Evolutionary conservation across 2,329 filamentous ascomycete species (phyloP).

Genomic region (Paecilomyces fulvus): DNA sequence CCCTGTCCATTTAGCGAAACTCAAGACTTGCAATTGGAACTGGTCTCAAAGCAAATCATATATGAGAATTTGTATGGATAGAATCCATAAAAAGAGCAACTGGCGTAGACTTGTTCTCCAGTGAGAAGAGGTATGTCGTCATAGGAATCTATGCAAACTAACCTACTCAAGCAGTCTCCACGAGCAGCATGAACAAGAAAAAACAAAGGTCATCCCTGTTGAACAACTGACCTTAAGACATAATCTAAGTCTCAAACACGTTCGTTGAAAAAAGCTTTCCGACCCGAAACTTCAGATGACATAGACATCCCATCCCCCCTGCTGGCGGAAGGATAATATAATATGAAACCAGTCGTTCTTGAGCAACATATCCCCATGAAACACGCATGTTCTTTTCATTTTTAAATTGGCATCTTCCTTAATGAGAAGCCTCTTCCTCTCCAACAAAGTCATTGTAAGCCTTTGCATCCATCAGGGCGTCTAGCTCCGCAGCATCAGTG

Average conservation of each 20-base stretch:
- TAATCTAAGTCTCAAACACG: conserved; percentile 10
- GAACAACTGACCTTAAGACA: conserved; percentile 10
- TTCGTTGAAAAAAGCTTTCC: conserved; percentile 15
- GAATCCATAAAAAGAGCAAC: neutral
- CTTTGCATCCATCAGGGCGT: conserved; percentile 66
- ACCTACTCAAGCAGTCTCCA: neutral
- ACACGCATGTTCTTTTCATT: neutral
- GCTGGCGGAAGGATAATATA: neutral
- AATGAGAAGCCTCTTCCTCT: conserved; percentile 30
- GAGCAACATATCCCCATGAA: neutral
- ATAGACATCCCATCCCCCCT: neutral
- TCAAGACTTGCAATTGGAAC: neutral
- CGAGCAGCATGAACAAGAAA: neutral
- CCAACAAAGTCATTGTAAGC: conserved; percentile 68
- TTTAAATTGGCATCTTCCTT: neutral
- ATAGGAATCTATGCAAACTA: neutral
- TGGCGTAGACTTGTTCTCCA: neutral
- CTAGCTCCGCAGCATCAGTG: conserved; percentile 59
- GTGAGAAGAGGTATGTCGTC: neutral
- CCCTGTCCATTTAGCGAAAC: neutral
- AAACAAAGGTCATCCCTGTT: conserved; percentile 11
- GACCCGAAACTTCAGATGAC: neutral
- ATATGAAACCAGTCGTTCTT: neutral
- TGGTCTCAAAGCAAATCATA: neutral
- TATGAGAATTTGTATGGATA: neutral